Base-by-base conservation (phyloP, 176 grass and related monocot genomes). In the Aegilops umbellulata region DNA sequence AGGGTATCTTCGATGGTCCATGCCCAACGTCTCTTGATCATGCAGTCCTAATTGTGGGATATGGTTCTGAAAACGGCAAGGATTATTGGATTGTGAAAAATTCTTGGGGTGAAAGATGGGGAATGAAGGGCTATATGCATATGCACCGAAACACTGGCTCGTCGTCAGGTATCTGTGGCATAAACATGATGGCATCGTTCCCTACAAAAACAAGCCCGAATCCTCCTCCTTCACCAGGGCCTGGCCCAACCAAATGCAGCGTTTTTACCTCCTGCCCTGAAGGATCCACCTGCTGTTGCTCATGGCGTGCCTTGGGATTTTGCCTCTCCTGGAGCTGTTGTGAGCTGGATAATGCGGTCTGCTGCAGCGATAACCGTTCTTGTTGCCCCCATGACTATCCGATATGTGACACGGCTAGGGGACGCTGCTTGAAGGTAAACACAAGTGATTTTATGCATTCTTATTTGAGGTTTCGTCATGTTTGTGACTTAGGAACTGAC, bases 61-160 rank as follows among this genome's bases (percentile, higher is more conserved):
- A 98, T 91, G 82, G 94, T 65, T 98, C 90, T 76, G 82, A 95
- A 81, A 84, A 88, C 47, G 93, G 90, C 46, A 91, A 93, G 78
- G 92, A 98, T 77, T 98, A 98, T 63, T 98, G 97, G 96, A 95
- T 98, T 78, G 34, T 98, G 72, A 98, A 98, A 80, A 98, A 98
- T 65, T 95, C 97, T 9, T 98, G 97, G 97, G 97, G 97, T 66
- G 90, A 91, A 68, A 82, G 24, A 26, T 98, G 94, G 97, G 97
- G 97, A 74, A 98, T 98, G 90, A 86, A 92, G 73, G 97, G 97
- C 5, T 98, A 95, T 66, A 95, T 98, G 20, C 13, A 89, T 76
- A 92, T 95, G 88, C 93, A 77, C 20, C 69, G 97, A 10, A 95
- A 98, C 60, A 84, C 88, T 62, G 87, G 82, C 32, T 83, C 83